These are phyloP conservation scores for Coemansia guatemalensis DNA, from an alignment of 192 early-diverging fungal genomes.

Conservation along the genomic window DNA sequence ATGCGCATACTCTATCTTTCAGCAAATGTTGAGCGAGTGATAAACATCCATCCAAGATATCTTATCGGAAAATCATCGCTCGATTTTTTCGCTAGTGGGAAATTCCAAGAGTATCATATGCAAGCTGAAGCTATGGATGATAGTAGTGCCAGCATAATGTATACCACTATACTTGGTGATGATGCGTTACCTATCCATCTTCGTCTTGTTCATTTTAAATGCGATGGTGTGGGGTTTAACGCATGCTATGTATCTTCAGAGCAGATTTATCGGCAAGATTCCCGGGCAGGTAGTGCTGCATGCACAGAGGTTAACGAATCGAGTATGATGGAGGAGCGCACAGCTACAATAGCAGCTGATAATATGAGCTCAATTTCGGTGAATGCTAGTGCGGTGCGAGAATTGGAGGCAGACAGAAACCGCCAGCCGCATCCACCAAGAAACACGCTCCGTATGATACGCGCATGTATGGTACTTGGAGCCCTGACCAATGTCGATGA, in stretches of 20 bases:
- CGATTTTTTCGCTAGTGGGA: conserved; percentile 6
- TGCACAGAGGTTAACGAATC: background rate
- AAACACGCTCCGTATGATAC: background rate
- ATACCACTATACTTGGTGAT: background rate
- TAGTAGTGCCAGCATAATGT: conserved; percentile 5
- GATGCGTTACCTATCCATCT: conserved; percentile 1
- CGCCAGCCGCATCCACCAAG: too few relatives aligned
- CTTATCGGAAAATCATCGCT: conserved; percentile 5
- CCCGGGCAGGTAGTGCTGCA: too few relatives aligned
- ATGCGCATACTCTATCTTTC: conserved; percentile 39
- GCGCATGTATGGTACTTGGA: conserved; percentile 35
- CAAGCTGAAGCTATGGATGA: background rate
- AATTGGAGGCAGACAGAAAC: background rate
- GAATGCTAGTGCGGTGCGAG: background rate
- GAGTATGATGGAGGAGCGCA: too few relatives aligned
- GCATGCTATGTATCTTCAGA: conserved; percentile 7
- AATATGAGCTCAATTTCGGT: background rate
- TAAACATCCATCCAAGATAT: conserved; percentile 13
- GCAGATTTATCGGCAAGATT: too few relatives aligned
- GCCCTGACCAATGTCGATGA: background rate
- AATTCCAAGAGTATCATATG: conserved; percentile 9
- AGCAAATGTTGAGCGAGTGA: conserved; percentile 10
- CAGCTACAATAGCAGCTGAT: background rate
- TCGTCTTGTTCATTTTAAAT: conserved; percentile 23
- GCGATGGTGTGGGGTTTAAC: conserved; percentile 25